Conservation (phyloP, 768 basidiomycete genomes). For the Podaxis pistillaris region DNA sequence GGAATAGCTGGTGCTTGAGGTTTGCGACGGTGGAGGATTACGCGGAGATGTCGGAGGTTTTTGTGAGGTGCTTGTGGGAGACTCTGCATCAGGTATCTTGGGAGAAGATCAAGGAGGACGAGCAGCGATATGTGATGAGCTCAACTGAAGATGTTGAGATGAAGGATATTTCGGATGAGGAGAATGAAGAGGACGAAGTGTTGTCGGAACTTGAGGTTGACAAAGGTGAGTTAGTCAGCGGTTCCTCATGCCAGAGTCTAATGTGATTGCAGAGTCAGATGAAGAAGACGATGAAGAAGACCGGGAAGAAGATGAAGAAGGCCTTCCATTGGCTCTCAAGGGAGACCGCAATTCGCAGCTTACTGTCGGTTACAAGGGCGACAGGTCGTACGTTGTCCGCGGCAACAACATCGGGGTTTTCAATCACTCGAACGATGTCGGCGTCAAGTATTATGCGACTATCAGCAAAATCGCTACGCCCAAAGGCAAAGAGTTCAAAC, state of each 20-base stretch:
- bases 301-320: slow-evolving; percentile 39
- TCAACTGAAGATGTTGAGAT: slow-evolving; percentile 88
- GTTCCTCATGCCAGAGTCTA: background rate
- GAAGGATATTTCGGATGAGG: slow-evolving; percentile 72
- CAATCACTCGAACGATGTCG: slow-evolving; percentile 58
- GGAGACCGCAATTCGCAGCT: slow-evolving; percentile 85
- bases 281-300: slow-evolving; percentile 46
- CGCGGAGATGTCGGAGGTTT: slow-evolving; percentile 54
- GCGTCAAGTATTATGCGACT: slow-evolving; percentile 83
- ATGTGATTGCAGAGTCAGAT: slow-evolving; percentile 33
- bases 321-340: slow-evolving; percentile 35
- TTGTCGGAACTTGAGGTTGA: slow-evolving; percentile 62
- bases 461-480: slow-evolving; percentile 81
- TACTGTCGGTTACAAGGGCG: slow-evolving; percentile 93
- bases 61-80: slow-evolving; percentile 81
- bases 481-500: slow-evolving; percentile 82
- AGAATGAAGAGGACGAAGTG: slow-evolving; percentile 79
- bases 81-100: slow-evolving; percentile 68
- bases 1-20: slow-evolving; percentile 81
- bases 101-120: slow-evolving; percentile 85
- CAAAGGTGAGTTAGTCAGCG: slow-evolving; percentile 43
- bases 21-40: slow-evolving; percentile 61
- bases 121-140: slow-evolving; percentile 79
- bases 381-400: slow-evolving; percentile 89
- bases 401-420: slow-evolving; percentile 93